phyloP scores from a whole-genome alignment of 2,329 filamentous ascomycete genomes.

The Trichophaea hybrida region DNA sequence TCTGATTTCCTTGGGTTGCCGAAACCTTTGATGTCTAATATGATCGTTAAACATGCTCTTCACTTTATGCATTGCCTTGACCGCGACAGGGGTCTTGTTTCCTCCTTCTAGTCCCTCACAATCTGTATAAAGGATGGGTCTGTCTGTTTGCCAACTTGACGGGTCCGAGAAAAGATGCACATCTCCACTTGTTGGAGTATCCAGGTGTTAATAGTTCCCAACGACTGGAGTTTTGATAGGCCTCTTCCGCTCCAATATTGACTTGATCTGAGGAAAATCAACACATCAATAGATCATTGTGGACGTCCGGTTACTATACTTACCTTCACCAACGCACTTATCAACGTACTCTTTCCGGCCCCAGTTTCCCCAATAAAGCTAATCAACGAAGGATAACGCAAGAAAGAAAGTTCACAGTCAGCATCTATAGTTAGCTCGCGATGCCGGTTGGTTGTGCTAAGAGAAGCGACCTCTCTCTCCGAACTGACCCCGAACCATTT shows the following conservation, averaged over 20 bases:
- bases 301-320: not conserved
- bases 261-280: not conserved
- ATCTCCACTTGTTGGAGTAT: slow-evolving; percentile 22
- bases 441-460: not conserved
- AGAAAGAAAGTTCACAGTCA: slow-evolving; percentile 2
- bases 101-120: slow-evolving; percentile 26
- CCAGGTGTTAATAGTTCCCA: slow-evolving; percentile 7
- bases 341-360: slow-evolving; percentile 24
- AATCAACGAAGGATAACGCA: slow-evolving; percentile 20
- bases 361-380: slow-evolving; percentile 25
- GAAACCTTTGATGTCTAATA: not conserved
- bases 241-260: not conserved
- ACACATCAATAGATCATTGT: not conserved
- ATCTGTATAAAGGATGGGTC: slow-evolving; percentile 23
- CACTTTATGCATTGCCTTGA: slow-evolving; percentile 1
- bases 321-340: slow-evolving; percentile 24
- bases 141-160: slow-evolving; percentile 13
- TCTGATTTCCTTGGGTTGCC: not conserved
- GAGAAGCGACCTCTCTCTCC: slow-evolving; percentile 1
- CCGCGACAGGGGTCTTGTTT: slow-evolving; percentile 15
- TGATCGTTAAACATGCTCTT: not conserved
- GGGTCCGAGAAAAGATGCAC: slow-evolving; percentile 25
- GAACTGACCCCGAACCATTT: slow-evolving; percentile 24
- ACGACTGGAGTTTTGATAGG: slow-evolving; percentile 18
- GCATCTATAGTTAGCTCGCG: slow-evolving; percentile 7